Evolutionary conservation across 1,284 basidiomycete genomes (phyloP), one percentile per base, ranked within the genome.

Genomic region (Somion occarium): DNA sequence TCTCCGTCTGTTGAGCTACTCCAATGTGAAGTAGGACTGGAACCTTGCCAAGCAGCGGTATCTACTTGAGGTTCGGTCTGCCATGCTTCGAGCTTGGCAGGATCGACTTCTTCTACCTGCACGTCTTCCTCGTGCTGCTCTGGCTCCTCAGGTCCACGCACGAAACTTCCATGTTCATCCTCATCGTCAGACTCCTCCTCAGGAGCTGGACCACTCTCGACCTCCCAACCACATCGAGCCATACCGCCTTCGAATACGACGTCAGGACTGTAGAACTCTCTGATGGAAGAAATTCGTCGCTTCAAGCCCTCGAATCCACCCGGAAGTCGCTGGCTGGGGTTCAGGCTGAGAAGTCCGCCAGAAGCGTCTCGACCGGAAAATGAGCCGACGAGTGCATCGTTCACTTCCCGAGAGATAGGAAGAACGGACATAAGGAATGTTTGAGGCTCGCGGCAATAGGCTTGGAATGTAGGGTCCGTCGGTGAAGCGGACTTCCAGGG

Each of bases 401-500:
- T 89, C 53, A 85, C 71, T 64, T 87, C 84, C 27, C 73, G 59
- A 19, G 88, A 88, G 59, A 90, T 87, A 12, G 85, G 85, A 49
- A 90, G 82, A 56, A 88, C 83, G 44, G 78, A 84, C 38, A 83
- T 82, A 27, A 90, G 76, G 73, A 88, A 88, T 54, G 73, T 72
- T 43, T 67, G 58, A 30, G 85, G 83, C 57, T 84, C 78, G 53
- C 78, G 76, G 46, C 88, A 74, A 64, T 88, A 88, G 2, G 85
- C 83, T 65, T 82, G 80, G 74, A 89, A 90, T 4, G 85, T 88
- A 50, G 83, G 83, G 63, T 89, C 88, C 54, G 79, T 75, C 12
- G 76, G 72, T 56, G 87, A 88, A n/a, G 97, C 96, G 43, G 93
- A 93, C 71, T 93, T 92, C 97, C 97, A 99, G 20, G 96, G 96